Base-by-base conservation (phyloP, 306 rosid genomes). In the Dryas octopetala region DNA sequence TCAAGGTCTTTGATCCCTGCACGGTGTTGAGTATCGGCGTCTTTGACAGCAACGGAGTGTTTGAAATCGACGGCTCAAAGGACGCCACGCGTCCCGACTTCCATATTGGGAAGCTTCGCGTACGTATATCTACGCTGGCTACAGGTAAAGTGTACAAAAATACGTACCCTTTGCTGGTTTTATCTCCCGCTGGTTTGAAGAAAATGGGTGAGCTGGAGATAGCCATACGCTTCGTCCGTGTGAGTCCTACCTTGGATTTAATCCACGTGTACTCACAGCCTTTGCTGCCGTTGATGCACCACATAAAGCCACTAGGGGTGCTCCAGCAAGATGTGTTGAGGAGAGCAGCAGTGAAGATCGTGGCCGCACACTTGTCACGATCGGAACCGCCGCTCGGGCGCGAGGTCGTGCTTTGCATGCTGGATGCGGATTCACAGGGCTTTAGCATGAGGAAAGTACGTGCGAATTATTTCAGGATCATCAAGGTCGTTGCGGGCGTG, bases 1-100 rank as follows among this genome's bases (percentile, higher is more conserved):
- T 96, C 89, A 84, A 90, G 79, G 98, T 94, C 12, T 94, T 72
- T 23, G 98, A 94, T 70, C 98, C 98, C 1, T 90, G 93, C 26
- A 88, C 98, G 0, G 93, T 91, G 73, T 75, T 94, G 81, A 90
- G 89, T 0, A 63, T 94, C 13, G 98, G 96, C 47, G 90, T 91
- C 7, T 91, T 94, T 17, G 93, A 93, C 43, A 87, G 89, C 11
- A 85, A 62, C 47, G 86, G 82, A 54, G 72, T 79, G 0, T 32
- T 75, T 3, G 86, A 82, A 72, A 50, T 2, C 0, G 85, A 85
- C 4, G 68, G 72, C 13, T 6, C 70, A 0, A 71, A 55, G 10
- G 91, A 81, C 14, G 17, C 83, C 16, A 14, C 60, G 1, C 81
- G 87, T 40, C 85, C 82, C 0, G 97, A 90, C 74, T 83, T 81